Evolutionary conservation across 306 rosid genomes (phyloP), one percentile per base, ranked within the genome.

Genomic region (Hippophae tibetana): DNA sequence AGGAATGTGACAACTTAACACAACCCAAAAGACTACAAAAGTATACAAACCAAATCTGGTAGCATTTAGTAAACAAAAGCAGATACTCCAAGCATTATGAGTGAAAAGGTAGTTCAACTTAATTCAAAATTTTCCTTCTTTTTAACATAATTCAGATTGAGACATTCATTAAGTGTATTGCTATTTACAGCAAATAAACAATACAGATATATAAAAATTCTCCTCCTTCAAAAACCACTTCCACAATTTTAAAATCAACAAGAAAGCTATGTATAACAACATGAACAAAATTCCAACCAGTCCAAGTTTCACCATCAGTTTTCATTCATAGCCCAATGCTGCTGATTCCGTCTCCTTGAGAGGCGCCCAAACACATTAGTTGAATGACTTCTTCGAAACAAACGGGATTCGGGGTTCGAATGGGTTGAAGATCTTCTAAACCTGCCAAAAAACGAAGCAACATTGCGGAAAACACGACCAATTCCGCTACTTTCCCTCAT

Each of bases 401-500:
- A 9, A 18, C 59, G 63, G 0, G 62, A 52, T 48, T 57, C 73
- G 8, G 77, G 18, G 31, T 62, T 66, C 7, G 76, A 68, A 43
- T 74, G 72, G 44, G 76, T 67, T 47, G 84, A 75, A 2, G 84
- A 61, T 61, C 48, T 70, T 65, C 82, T 73, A 50, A 62, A 57
- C 72, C 87, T 74, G 52, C 85, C 65, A 2, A 86, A 69, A 54
- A 67, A 68, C 2, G 93, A 82, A n/a, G 75, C 45, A 26, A 85
- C 40, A 54, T 41, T 77, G 4, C 79, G 78, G 3, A 82, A 65
- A 7, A 63, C 63, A 6, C 75, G 51, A 9, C 81, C 77, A 10
- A 79, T 8, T 2, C 94, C 89, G 8, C 89, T 57, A 43, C 62
- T 57, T 58, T 82, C 86, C 54, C 84, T 82, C 2, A 80, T 62